These are phyloP conservation scores for Marchantia polymorpha DNA, from an alignment of 225 moss, liverwort and hornwort species.

Conservation along the genomic window DNA sequence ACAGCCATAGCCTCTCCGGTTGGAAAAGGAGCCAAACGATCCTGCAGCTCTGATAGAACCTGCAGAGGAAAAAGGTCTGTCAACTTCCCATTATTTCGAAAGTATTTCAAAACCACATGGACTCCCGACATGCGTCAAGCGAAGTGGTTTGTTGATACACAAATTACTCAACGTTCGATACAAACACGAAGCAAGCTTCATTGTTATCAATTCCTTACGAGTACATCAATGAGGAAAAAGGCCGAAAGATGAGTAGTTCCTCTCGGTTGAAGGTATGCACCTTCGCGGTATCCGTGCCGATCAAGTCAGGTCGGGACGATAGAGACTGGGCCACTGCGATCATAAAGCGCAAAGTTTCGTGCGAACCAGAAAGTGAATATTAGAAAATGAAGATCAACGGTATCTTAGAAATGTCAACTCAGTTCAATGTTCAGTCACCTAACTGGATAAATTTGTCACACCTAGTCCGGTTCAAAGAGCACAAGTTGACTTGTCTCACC, in stretches of 20 bases:
- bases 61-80: constrained; percentile 23
- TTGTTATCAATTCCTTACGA: too few relatives aligned
- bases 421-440: neutral
- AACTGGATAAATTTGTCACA: neutral
- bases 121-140: too few relatives aligned
- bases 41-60: constrained; percentile 92
- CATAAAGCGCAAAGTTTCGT: neutral
- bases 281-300: constrained; percentile 84
- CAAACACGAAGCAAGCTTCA: neutral
- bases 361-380: neutral
- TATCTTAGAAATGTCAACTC: neutral
- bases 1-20: constrained; percentile 68
- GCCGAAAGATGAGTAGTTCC: too few relatives aligned
- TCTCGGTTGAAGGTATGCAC: constrained; percentile 28
- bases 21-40: constrained; percentile 84
- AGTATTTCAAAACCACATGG: neutral
- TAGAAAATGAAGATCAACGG: neutral
- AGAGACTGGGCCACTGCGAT: constrained; percentile 92
- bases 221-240: too few relatives aligned
- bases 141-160: neutral
- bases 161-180: neutral
- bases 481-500: constrained; percentile 37
- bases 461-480: neutral
- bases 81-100: neutral
- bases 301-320: constrained; percentile 89